Percentiles rank a stretch among this genome's conserved stretches.
Evolutionary conservation across 768 basidiomycete genomes (phyloP).

Genomic region (Lentinus brumalis): DNA sequence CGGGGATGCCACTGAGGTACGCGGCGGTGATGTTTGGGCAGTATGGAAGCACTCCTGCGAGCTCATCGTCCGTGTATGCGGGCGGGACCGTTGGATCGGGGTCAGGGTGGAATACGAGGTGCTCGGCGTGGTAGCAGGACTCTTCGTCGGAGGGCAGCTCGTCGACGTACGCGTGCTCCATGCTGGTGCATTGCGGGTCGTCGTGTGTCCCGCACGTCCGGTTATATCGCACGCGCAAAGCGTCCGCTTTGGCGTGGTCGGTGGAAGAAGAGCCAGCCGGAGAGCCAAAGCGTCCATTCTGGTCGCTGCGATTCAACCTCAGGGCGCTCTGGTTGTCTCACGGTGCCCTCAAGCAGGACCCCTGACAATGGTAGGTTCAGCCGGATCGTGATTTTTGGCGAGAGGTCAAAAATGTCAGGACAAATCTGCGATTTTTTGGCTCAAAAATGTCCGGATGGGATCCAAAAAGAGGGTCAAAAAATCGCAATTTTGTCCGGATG

Average conservation of each 20-base stretch:
- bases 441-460: too few relatives aligned
- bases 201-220: background rate
- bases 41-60: conserved; percentile 55
- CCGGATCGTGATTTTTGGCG: too few relatives aligned
- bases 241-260: background rate
- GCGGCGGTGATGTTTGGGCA: conserved; percentile 71
- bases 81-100: conserved; percentile 37
- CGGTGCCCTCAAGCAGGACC: too few relatives aligned
- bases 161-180: conserved; percentile 49
- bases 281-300: background rate
- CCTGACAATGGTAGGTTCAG: too few relatives aligned
- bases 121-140: conserved; percentile 60
- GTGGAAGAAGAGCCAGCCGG: conserved; percentile 1
- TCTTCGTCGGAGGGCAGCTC: conserved; percentile 59
- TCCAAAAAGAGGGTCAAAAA: too few relatives aligned
- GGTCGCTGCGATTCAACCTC: background rate
- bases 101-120: conserved; percentile 52
- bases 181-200: conserved; percentile 28
- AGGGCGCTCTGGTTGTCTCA: too few relatives aligned
- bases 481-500: too few relatives aligned
- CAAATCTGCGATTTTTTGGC: too few relatives aligned
- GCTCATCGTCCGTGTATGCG: conserved; percentile 50
- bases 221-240: background rate
- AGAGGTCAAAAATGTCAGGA: too few relatives aligned
- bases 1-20: conserved; percentile 66